phyloP scores from a whole-genome alignment of 176 grass and related monocot species.

The Miscanthus lutarioriparius region DNA sequence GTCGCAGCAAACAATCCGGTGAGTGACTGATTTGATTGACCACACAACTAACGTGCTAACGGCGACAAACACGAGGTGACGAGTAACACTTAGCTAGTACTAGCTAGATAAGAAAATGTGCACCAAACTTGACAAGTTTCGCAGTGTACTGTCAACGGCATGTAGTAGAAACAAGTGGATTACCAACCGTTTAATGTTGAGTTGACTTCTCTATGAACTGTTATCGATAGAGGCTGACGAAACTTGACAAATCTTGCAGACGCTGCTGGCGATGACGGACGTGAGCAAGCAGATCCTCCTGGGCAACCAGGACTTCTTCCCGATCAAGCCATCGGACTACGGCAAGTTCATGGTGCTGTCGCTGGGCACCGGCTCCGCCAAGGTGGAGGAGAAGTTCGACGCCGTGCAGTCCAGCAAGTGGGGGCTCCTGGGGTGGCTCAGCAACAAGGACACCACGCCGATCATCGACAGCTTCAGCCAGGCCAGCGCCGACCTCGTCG shows the following conservation, averaged over 20 bases:
- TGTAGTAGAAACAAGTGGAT: too few relatives aligned
- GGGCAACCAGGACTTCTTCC: slow-evolving; percentile 30
- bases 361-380: slow-evolving; percentile 47
- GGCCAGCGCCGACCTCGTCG: slow-evolving; percentile 59
- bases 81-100: too few relatives aligned
- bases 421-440: slow-evolving; percentile 63
- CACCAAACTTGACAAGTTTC: too few relatives aligned
- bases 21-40: neutral
- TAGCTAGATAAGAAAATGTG: too few relatives aligned
- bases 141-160: too few relatives aligned
- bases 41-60: too few relatives aligned
- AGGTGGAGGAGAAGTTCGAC: slow-evolving; percentile 45
- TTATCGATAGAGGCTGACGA: too few relatives aligned
- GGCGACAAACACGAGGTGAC: too few relatives aligned
- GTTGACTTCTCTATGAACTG: neutral
- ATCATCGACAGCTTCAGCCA: slow-evolving; percentile 70
- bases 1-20: slow-evolving; percentile 76
- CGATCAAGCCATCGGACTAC: slow-evolving; percentile 35
- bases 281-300: slow-evolving; percentile 53
- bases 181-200: neutral
- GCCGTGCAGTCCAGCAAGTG: slow-evolving; percentile 33
- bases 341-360: slow-evolving; percentile 61
- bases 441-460: slow-evolving; percentile 37
- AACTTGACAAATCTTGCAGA: slow-evolving; percentile 29
- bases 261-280: slow-evolving; percentile 52